A percentile compares a stretch with the other conserved stretches of the same genome.
phyloP scores from a whole-genome alignment of 2,329 filamentous ascomycete genomes.

The Pyrenophora seminiperda region DNA sequence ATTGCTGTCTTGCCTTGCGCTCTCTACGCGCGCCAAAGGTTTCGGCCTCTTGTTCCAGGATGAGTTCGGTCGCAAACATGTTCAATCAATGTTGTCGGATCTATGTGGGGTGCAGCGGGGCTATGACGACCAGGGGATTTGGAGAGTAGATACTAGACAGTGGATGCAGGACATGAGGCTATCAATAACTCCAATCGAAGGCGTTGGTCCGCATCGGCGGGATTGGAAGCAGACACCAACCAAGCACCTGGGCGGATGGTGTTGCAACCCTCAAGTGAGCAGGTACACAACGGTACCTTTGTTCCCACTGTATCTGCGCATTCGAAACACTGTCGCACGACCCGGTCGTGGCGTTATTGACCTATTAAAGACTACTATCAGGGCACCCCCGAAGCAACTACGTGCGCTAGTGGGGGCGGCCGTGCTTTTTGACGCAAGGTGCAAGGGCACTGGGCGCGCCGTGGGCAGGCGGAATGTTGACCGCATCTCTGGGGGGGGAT shows the following conservation, averaged over 20 bases:
- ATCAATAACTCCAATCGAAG: constrained; percentile 6
- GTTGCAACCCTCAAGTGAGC: constrained; percentile 27
- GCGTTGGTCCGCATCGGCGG: constrained; percentile 23
- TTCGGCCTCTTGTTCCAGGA: constrained; percentile 45
- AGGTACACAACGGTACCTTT: constrained; percentile 32
- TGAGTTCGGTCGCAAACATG: constrained; percentile 50
- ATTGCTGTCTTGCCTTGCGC: constrained; percentile 39
- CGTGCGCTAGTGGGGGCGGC: constrained; percentile 6
- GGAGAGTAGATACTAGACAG: constrained; percentile 19
- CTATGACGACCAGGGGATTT: constrained; percentile 23
- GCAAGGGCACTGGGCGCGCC: constrained; percentile 7
- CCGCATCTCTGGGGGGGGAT: constrained; percentile 20
- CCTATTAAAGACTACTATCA: constrained; percentile 19
- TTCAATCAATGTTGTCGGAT: constrained; percentile 16
- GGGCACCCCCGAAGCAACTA: constrained; percentile 20
- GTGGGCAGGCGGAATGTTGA: constrained; percentile 5
- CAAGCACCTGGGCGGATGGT: constrained; percentile 29
- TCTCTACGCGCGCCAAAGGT: constrained; percentile 47
- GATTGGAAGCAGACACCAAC: constrained; percentile 25
- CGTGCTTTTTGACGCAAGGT: constrained; percentile 7
- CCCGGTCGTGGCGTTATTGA: constrained; percentile 40
- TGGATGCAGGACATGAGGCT: constrained; percentile 8
- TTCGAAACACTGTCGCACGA: constrained; percentile 28
- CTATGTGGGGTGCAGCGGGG: constrained; percentile 17
- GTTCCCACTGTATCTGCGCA: constrained; percentile 23